Evolutionary conservation across 2,329 filamentous ascomycete genomes (phyloP), one percentile per base, ranked within the genome.

Genomic region (Polychaeton citri): DNA sequence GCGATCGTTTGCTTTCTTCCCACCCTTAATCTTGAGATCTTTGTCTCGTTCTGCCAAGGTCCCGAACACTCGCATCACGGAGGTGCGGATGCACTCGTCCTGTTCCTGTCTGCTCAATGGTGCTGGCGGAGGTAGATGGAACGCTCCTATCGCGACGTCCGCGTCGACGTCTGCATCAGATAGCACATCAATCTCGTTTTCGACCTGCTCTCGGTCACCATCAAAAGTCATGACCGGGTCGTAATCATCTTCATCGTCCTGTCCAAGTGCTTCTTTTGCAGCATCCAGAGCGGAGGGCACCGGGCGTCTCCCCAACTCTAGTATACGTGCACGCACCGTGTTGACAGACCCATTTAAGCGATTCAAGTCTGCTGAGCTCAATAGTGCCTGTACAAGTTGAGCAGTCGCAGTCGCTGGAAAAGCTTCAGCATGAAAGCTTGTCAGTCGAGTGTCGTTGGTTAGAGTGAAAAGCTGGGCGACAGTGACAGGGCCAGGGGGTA

Each of bases 401-500:
- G 84, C 72, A 3, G 92, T 74, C 38, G 94, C 62, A 16, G 84
- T 73, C 8, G 76, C 63, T 2, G 86, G 82, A 30, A 98, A 70
- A 41, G 78, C 72, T 33, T 82, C 78, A 21, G 88, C 85, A 54
- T 95, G 83, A 52, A 96, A 95, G 4, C 71, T 72, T 43, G 76
- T 80, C 16, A 92, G 66, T 6, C 74, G 80, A 33, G 72, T 66
- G 52, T 90, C 85, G 33, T 71, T 69, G 4, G 85, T 88, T 32
- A 98, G 68, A 0, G 86, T 92, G 54, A 86, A 98, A 3, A 98
- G 66, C 42, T 93, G 82, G 4, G 81, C 82, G 44, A 84, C 72
- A 42, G 75, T 88, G 45, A 85, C 76, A 21, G 80, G 79, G 0
- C 85, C 85, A 6, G 82, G 69, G 3, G 77, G 74, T 33, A 94